A percentile compares a stretch with the other conserved stretches of the same genome.
phyloP scores from a whole-genome alignment of 1,284 basidiomycete genomes.

The Marasmius sp. region DNA sequence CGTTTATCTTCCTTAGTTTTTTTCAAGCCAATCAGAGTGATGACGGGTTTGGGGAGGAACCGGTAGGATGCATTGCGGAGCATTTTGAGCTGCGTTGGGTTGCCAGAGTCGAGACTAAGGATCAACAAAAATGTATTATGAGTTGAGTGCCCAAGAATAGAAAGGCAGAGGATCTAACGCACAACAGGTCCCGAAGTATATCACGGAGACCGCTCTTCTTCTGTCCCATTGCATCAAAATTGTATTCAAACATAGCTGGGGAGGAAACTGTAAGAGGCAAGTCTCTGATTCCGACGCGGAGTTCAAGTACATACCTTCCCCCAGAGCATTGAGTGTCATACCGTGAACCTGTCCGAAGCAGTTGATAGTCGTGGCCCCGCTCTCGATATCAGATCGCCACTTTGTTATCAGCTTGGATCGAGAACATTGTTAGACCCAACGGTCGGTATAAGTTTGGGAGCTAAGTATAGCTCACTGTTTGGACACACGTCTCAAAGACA shows the following conservation, averaged over 20 bases:
- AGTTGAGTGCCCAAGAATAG: no score
- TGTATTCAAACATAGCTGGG: neutral
- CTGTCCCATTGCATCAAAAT: neutral
- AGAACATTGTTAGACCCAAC: neutral
- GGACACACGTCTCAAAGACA: neutral
- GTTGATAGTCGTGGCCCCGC: neutral
- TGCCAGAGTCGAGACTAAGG: neutral
- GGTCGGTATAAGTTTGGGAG: neutral
- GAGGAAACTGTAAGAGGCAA: no score
- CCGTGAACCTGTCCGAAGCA: neutral
- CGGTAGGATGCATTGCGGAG: neutral
- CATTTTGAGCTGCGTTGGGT: neutral
- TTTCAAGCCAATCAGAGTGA: neutral
- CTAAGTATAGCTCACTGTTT: neutral
- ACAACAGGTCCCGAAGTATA: neutral
- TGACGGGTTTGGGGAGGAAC: neutral
- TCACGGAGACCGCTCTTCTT: neutral
- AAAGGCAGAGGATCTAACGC: neutral
- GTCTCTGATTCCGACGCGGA: neutral
- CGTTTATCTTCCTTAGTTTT: neutral
- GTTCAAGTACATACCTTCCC: neutral
- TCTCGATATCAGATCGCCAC: neutral
- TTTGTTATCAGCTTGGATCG: neutral
- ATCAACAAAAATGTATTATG: neutral
- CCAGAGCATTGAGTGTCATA: neutral